These are phyloP conservation scores for Friedmanniomyces simplex DNA, from an alignment of 495 filamentous ascomycete species.

Conservation along the genomic window DNA sequence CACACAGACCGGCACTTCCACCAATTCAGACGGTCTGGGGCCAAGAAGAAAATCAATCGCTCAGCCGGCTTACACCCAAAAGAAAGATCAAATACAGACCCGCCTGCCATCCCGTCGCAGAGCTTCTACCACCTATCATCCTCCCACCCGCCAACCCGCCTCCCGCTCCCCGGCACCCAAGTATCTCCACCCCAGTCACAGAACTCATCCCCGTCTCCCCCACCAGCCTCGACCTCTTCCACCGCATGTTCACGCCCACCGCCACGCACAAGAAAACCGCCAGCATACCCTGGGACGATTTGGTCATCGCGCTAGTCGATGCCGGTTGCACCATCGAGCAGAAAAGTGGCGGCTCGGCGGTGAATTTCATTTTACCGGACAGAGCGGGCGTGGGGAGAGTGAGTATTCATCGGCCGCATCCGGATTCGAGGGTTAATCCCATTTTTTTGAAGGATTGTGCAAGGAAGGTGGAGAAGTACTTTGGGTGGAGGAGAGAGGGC, in stretches of 20 bases:
- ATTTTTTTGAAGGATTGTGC: neutral
- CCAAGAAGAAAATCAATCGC: neutral
- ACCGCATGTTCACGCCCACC: neutral
- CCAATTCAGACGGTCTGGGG: neutral
- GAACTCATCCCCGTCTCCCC: neutral
- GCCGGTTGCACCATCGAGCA: neutral
- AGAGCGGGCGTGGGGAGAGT: neutral
- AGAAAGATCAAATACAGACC: neutral
- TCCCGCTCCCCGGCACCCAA: neutral
- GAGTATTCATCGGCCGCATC: neutral
- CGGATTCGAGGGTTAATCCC: neutral
- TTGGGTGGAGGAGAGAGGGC: neutral
- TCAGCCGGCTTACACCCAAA: neutral
- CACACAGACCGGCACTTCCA: neutral
- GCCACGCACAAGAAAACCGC: neutral
- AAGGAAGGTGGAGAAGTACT: slow-evolving; percentile 2
- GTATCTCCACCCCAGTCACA: neutral
- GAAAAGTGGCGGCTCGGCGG: neutral
- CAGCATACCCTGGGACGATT: neutral
- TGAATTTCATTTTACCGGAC: neutral
- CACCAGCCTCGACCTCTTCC: neutral
- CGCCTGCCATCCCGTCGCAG: neutral
- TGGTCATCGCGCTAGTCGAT: neutral
- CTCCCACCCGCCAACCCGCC: neutral
- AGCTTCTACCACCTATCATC: neutral